Evolutionary conservation across 352 stramenopile species (phyloP), one percentile per base, ranked within the genome.

Genomic region (Blastocystis hominis): DNA sequence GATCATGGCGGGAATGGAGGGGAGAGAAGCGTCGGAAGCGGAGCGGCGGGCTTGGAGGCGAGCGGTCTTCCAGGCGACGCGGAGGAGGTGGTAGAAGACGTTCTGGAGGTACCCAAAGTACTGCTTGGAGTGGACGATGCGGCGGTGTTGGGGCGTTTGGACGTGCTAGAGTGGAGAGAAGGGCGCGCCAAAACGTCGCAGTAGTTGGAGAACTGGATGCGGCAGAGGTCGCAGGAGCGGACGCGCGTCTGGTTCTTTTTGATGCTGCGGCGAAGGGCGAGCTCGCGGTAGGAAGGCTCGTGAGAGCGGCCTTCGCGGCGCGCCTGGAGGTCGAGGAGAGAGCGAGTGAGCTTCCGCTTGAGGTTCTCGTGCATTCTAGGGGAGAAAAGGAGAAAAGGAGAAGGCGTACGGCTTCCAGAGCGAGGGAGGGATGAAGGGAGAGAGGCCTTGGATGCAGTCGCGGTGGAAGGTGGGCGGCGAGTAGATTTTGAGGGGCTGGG

Each of bases 191-290:
- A 0, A 10, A 84, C 72, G 6, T 84, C 44, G 30, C 66, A 17
- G 36, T 84, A 84, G 72, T 84, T 84, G 10, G 59, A 44, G 72
- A 84, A 84, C 30, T 63, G 50, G 36, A 84, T 44, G 56, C n/a
- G 72, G 46, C 72, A 84, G 7, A 84, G 72, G 7, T 84, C 72
- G 40, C 72, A 84, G 47, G 50, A 68, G 34, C 72, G 46, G 3
- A 46, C 44, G 6, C 68, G 66, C 13, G 55, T 40, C 50, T 84
- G 72, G 20, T 84, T 84, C 34, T 84, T 84, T 13, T 66, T 64
- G 13, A 84, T 53, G 56, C 42, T 84, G 36, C 55, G 30, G 5
- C 68, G 66, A 24, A 84, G 17, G 56, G 66, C 66, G 46, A 53
- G 15, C 47, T 84, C 72, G 15, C 44, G 30, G 47, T 53, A 84